phyloP scores from a whole-genome alignment of 1,284 basidiomycete species.

The Cystobasidium slooffiae region DNA sequence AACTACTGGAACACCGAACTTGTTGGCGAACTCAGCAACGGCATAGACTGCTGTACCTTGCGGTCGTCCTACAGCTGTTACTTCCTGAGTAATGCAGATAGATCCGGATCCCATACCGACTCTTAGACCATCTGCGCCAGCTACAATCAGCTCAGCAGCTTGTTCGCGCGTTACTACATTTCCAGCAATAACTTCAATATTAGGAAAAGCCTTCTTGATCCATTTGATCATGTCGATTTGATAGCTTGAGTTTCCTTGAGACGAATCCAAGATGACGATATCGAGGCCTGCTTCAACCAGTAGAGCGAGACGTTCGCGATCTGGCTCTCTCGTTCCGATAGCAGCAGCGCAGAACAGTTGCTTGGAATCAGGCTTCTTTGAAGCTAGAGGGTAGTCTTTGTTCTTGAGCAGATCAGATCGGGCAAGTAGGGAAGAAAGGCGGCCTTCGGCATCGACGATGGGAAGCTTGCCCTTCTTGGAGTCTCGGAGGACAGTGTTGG shows the following conservation, averaged over 20 bases:
- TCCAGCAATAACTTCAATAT: constrained; percentile 55
- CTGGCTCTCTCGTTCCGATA: constrained; percentile 87
- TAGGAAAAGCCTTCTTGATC: constrained; percentile 85
- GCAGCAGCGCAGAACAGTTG: constrained; percentile 98
- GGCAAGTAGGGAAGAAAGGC: constrained; percentile 83
- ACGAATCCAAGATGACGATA: constrained; percentile 93
- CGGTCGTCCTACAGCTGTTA: constrained; percentile 99
- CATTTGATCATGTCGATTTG: constrained; percentile 94
- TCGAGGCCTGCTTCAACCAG: constrained; percentile 95
- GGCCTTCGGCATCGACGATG: constrained; percentile 75
- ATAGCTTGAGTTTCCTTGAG: constrained; percentile 93
- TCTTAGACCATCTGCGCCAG: constrained; percentile 90
- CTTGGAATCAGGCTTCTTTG: constrained; percentile 88
- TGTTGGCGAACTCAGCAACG: constrained; percentile 88
- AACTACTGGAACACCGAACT: constrained; percentile 95
- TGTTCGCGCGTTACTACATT: constrained; percentile 81
- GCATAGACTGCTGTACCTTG: constrained; percentile 96
- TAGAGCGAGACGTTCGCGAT: constrained; percentile 80
- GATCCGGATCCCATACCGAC: constrained; percentile 98
- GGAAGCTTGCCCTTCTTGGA: constrained; percentile 98
- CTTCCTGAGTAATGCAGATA: constrained; percentile 99
- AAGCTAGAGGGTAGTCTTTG: constrained; percentile 93
- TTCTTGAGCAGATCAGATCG: constrained; percentile 98
- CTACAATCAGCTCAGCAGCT: constrained; percentile 89
- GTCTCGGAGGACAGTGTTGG: constrained; percentile 91